Base-by-base conservation (phyloP, 345 rosid species). In the Dimocarpus longan region DNA sequence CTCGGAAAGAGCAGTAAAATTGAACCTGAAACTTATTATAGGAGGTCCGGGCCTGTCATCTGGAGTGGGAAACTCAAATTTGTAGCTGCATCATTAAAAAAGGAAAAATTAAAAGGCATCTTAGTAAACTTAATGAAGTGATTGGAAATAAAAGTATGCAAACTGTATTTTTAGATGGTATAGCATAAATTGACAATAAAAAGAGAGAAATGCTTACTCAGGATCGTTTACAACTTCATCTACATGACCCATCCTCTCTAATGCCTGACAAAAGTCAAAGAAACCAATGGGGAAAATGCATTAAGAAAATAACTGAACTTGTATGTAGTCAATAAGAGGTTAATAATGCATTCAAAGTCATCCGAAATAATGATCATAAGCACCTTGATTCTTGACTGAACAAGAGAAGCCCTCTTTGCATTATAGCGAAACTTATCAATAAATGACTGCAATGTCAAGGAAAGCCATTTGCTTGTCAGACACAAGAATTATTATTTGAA, bases 371-470 rank as follows among this genome's bases (percentile, higher is more conserved):
- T 73, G 48, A 65, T 13, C 57, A 78, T 73, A 82, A 40, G 79
- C 50, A 96, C 99, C 99, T 96, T 96, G 85, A 96, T 94, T 89
- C 98, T 90, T 75, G 99, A 96, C 90, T 96, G 99, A 80, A 96
- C 99, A 82, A 96, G 99, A 44, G 99, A 91, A 66, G 99, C 99
- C 87, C 99, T 94, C 85, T 96, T 96, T 68, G 99, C 99, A 86
- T 96, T 96, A 82, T 89, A 96, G 59, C 99, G 97, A 87, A 96
- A 96, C 87, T 96, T 96, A 86, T 96, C 99, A 77, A 96, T 96
- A 85, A 96, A 96, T 52, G 97, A 85, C 98, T 96, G 92, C 86
- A 87, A 6, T 22, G 16, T 78, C 39, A 44, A 70, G 66, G 52
- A 50, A 74, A 54, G 81, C 15, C 11, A 81, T n/a, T 39, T 46